Evolutionary conservation across 2,329 filamentous ascomycete genomes (phyloP).

Genomic region (Sporothrix globosa): DNA sequence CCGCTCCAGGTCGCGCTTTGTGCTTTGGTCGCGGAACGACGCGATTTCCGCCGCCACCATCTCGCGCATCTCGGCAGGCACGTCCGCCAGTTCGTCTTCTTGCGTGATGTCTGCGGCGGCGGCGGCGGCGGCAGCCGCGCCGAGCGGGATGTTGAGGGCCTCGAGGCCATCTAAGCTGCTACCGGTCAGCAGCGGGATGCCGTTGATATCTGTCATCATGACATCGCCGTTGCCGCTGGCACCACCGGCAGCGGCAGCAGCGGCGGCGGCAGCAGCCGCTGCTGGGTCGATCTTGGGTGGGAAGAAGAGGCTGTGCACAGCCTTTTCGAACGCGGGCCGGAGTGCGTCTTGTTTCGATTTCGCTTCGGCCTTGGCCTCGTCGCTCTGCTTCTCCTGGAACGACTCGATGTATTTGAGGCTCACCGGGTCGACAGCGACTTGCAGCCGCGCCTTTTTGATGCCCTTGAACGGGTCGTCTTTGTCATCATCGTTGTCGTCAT

Average conservation of each 20-base stretch:
- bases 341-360: constrained; percentile 73
- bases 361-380: constrained; percentile 64
- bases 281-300: constrained; percentile 55
- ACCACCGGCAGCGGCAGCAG: neutral
- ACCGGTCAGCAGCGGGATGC: constrained; percentile 41
- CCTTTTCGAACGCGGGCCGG: constrained; percentile 66
- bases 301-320: constrained; percentile 72
- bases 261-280: constrained; percentile 43
- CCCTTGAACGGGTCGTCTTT: constrained; percentile 54
- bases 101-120: constrained; percentile 45
- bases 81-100: constrained; percentile 93
- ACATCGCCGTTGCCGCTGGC: constrained; percentile 65
- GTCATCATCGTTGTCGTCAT: constrained; percentile 45
- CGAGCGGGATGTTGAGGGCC: constrained; percentile 83
- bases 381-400: constrained; percentile 68
- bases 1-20: constrained; percentile 83
- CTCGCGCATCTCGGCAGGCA: constrained; percentile 93
- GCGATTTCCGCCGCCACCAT: constrained; percentile 93
- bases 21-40: constrained; percentile 90
- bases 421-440: constrained; percentile 78
- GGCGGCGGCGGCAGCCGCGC: neutral
- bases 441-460: constrained; percentile 70
- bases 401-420: constrained; percentile 85
- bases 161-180: constrained; percentile 65
- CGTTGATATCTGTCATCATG: constrained; percentile 63